Conservation (phyloP, 371 early-diverging fungal genomes). For the Modicella reniformis region DNA sequence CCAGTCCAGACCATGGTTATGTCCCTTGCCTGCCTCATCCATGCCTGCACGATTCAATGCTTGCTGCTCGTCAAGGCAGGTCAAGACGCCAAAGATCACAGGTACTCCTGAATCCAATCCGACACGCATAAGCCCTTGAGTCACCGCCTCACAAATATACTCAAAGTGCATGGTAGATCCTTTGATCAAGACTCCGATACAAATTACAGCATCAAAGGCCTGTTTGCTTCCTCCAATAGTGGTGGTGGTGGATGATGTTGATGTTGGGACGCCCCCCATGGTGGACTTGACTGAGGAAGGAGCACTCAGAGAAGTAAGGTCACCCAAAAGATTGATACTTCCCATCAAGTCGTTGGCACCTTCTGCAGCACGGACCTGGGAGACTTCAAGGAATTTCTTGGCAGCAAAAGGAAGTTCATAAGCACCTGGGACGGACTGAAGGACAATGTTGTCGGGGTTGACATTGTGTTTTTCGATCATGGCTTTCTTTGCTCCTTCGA, state of each 20-base stretch:
- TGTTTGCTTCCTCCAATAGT: slow-evolving; percentile 45
- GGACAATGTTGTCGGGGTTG: slow-evolving; percentile 73
- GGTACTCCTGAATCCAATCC: slow-evolving; percentile 89
- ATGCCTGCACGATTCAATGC: slow-evolving; percentile 68
- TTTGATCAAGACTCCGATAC: slow-evolving; percentile 96
- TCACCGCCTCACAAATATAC: slow-evolving; percentile 93
- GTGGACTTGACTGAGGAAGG: slow-evolving; percentile 21
- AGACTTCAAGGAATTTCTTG: slow-evolving; percentile 76
- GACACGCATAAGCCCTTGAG: slow-evolving; percentile 92
- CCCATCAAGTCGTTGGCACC: slow-evolving; percentile 67
- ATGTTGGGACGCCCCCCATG: too few species aligned
- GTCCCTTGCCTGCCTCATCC: slow-evolving; percentile 34
- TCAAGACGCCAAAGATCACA: slow-evolving; percentile 95
- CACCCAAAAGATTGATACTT: slow-evolving; percentile 56
- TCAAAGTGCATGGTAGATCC: slow-evolving; percentile 97
- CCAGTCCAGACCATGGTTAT: slow-evolving; percentile 92
- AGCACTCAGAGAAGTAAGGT: slow-evolving; percentile 41
- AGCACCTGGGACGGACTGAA: slow-evolving; percentile 88
- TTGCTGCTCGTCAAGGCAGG: slow-evolving; percentile 94
- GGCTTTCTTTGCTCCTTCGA: slow-evolving; percentile 75
- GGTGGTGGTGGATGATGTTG: slow-evolving; percentile 10
- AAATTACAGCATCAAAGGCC: slow-evolving; percentile 89
- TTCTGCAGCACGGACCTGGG: slow-evolving; percentile 66
- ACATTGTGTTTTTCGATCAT: slow-evolving; percentile 76
- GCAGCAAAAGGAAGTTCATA: slow-evolving; percentile 95